Percentiles rank a stretch among this genome's conserved stretches.
Evolutionary conservation across 2,329 filamentous ascomycete species (phyloP).

Genomic region (Exophiala oligosperma): DNA sequence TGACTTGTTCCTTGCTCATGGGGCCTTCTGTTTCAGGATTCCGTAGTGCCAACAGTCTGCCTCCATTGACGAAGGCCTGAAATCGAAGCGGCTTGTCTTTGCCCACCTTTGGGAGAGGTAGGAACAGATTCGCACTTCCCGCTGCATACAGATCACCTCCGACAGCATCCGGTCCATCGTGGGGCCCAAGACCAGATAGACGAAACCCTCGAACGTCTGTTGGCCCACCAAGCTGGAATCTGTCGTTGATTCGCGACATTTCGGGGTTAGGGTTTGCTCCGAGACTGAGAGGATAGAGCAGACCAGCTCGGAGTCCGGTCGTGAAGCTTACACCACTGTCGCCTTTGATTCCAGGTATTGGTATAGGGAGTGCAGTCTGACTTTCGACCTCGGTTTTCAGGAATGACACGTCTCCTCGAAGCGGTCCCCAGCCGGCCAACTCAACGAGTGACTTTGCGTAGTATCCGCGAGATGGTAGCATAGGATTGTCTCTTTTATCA

Average conservation of each 20-base stretch:
- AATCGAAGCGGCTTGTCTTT: slow-evolving; percentile 81
- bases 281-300: slow-evolving; percentile 78
- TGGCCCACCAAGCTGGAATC: slow-evolving; percentile 91
- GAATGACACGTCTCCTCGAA: slow-evolving; percentile 90
- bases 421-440: slow-evolving; percentile 79
- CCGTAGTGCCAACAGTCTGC: slow-evolving; percentile 75
- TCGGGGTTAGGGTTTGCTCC: slow-evolving; percentile 55
- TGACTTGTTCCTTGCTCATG: slow-evolving; percentile 50
- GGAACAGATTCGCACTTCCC: slow-evolving; percentile 78
- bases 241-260: slow-evolving; percentile 84
- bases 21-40: slow-evolving; percentile 50
- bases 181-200: slow-evolving; percentile 82
- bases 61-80: slow-evolving; percentile 89
- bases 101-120: slow-evolving; percentile 80
- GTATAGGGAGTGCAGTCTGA: slow-evolving; percentile 71
- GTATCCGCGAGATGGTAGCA: slow-evolving; percentile 81
- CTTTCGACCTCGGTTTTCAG: slow-evolving; percentile 88
- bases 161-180: slow-evolving; percentile 80
- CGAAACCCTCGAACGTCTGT: slow-evolving; percentile 95
- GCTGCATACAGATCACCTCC: slow-evolving; percentile 92
- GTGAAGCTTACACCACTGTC: slow-evolving; percentile 80
- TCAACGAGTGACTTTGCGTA: slow-evolving; percentile 76
- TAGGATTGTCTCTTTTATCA: slow-evolving; percentile 79
- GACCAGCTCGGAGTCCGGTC: slow-evolving; percentile 74
- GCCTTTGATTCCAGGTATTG: slow-evolving; percentile 66